Evolutionary conservation across 1,284 basidiomycete species (phyloP).

Genomic region (Irpex sp.): DNA sequence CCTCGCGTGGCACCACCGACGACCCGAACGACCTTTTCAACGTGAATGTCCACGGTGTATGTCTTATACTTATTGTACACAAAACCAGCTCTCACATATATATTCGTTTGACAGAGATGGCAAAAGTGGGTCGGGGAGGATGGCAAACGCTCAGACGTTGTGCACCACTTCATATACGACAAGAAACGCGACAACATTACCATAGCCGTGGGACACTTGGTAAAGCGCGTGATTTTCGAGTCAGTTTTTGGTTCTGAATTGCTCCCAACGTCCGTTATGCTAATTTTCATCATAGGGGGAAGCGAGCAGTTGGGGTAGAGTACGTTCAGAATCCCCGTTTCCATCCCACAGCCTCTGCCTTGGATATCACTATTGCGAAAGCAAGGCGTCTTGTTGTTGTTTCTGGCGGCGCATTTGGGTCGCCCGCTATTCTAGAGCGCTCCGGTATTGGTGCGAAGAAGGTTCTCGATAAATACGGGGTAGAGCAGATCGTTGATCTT

Average conservation of each 20-base stretch:
- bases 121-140: conserved; percentile 22
- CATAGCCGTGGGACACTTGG: conserved; percentile 14
- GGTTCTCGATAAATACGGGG: conserved; percentile 13
- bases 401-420: conserved; percentile 5
- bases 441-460: conserved; percentile 19
- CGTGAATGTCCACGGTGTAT: conserved; percentile 16
- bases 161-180: conserved; percentile 39
- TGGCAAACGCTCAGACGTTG: conserved; percentile 48
- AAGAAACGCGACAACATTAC: conserved; percentile 7
- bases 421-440: conserved; percentile 18
- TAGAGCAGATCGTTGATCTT: conserved; percentile 17
- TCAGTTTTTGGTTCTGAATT: not conserved
- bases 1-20: conserved; percentile 8
- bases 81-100: not conserved
- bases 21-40: conserved; percentile 15
- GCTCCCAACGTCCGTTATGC: not conserved
- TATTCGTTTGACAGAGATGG: conserved; percentile 1
- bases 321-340: conserved; percentile 7
- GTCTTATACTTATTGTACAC: not conserved
- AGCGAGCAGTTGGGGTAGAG: conserved; percentile 11
- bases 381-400: conserved; percentile 45
- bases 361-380: conserved; percentile 22
- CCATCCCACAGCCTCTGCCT: conserved; percentile 16
- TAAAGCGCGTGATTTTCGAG: conserved; percentile 16
- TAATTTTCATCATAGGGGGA: conserved; percentile 1